These are phyloP conservation scores for Schwanniomyces etchellsii DNA, from an alignment of 1,139 yeast genomes.

Conservation along the genomic window DNA sequence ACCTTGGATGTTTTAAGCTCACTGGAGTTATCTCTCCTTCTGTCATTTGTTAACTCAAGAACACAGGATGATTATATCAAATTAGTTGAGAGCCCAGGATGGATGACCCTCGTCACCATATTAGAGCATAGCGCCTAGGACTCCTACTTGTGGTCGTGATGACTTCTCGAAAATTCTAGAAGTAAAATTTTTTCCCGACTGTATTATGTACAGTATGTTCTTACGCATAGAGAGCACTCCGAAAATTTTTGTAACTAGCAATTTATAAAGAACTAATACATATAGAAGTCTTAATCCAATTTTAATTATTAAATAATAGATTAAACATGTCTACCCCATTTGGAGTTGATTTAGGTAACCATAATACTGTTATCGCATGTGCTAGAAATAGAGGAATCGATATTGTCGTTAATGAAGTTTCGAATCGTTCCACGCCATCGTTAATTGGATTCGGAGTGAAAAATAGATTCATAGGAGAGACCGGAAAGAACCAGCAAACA, in stretches of 20 bases:
- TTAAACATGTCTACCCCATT: slow-evolving; percentile 65
- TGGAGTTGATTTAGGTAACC: slow-evolving; percentile 97
- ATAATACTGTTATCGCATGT: slow-evolving; percentile 90
- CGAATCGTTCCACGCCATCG: slow-evolving; percentile 95
- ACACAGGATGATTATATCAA: slow-evolving; percentile 42
- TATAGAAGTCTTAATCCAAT: slow-evolving; percentile 3
- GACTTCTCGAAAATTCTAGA: slow-evolving; percentile 5
- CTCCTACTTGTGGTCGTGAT: neutral
- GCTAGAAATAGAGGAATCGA: slow-evolving; percentile 99
- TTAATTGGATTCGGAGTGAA: slow-evolving; percentile 88
- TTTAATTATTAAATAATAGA: slow-evolving; percentile 1
- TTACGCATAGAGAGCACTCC: neutral
- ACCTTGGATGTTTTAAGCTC: slow-evolving; percentile 47
- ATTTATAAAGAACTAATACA: neutral
- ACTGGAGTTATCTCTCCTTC: slow-evolving; percentile 45
- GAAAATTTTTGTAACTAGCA: no score
- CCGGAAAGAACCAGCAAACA: slow-evolving; percentile 93
- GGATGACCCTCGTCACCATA: slow-evolving; percentile 71
- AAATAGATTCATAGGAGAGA: slow-evolving; percentile 90
- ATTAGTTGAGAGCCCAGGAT: slow-evolving; percentile 62
- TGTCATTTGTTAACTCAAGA: slow-evolving; percentile 34
- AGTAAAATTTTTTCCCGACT: slow-evolving; percentile 2
- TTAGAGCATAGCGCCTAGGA: slow-evolving; percentile 29
- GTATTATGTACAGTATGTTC: neutral
- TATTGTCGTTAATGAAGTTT: slow-evolving; percentile 95